Conservation (phyloP, 108 stramenopile species). For the Fragilariopsis cylindrus region DNA sequence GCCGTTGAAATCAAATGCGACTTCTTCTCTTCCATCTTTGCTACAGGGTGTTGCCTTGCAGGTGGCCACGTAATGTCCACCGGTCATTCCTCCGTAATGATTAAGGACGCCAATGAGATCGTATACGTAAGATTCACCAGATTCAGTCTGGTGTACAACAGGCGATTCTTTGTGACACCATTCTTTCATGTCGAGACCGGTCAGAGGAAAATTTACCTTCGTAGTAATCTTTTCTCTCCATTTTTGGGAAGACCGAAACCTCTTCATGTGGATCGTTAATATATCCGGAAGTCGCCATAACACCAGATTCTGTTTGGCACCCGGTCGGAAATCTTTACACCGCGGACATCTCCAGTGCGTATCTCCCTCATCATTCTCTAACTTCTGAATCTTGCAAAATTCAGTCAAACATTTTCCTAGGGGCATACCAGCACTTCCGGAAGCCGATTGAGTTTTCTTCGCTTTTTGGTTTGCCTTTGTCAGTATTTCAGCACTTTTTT, state of each 20-base stretch:
- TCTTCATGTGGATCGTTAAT: constrained; percentile 93
- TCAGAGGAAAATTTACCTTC: constrained; percentile 91
- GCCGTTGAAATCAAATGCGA: constrained; percentile 76
- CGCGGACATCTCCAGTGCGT: constrained; percentile 74
- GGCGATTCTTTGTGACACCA: constrained; percentile 80
- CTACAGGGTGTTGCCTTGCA: constrained; percentile 88
- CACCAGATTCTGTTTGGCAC: constrained; percentile 76
- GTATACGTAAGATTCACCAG: constrained; percentile 65
- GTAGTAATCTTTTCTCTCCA: constrained; percentile 95
- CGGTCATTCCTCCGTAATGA: constrained; percentile 95
- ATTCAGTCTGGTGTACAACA: constrained; percentile 26
- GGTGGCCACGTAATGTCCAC: constrained; percentile 96
- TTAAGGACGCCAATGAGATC: constrained; percentile 93
- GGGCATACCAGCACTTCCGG: constrained; percentile 62
- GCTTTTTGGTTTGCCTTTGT: constrained; percentile 28
- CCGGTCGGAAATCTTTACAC: constrained; percentile 87
- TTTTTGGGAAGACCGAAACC: constrained; percentile 89
- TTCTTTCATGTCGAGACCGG: constrained; percentile 84
- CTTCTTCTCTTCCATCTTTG: constrained; percentile 85
- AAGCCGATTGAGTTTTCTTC: constrained; percentile 18
- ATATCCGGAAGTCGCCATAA: constrained; percentile 93
- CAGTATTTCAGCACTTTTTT: constrained; percentile 51
- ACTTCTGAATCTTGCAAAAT: constrained; percentile 84
- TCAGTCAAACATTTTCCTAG: constrained; percentile 85
- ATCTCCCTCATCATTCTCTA: constrained; percentile 57